Base-by-base conservation (phyloP, 1,284 basidiomycete species). In the Pseudozyma sp. region DNA sequence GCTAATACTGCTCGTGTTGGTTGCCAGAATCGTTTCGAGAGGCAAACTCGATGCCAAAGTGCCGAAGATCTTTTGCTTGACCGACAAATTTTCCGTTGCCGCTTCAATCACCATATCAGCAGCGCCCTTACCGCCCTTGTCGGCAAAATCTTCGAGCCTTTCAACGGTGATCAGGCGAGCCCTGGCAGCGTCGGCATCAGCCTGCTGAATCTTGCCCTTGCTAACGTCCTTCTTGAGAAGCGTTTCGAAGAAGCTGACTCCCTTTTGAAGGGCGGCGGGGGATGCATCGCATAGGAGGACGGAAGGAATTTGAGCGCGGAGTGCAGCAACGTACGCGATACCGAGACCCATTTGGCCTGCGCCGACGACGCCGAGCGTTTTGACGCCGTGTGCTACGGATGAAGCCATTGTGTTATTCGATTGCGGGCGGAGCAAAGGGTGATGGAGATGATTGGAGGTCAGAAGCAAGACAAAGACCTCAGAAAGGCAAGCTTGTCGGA, bases 71-170 rank as follows among this genome's bases (percentile, higher is more conserved):
- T 87, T 87, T 73, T 91, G 89, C 86, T 98, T 99, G 52, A 97
- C 86, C 2, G 89, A 82, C 13, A 97, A 87, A 57, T 92, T 91
- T 86, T 98, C 95, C 5, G 94, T 93, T 0, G 93, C 94, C 0
- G 95, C 96, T 89, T 98, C 95, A 59, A 97, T 88, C 44, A 94
- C 92, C 89, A 97, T 91, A 82, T 96, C 93, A 7, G 91, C 91
- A 76, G 95, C 92, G 43, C 89, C 86, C 92, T 78, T 77, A 49
- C 45, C 47, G 10, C 60, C 61, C n/a, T 69, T 59, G 51, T 21
- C 44, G 11, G 59, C 75, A 42, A 82, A 74, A 35, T 71, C 72
- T 25, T 74, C 70, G 13, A 81, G 40, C 48, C 53, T 60, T 6
- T 59, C 48, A 5, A 79, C 76, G 14, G 71, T 67, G 19, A 68